Evolutionary conservation across 2,329 filamentous ascomycete species (phyloP), one percentile per base, ranked within the genome.

Genomic region (Trichophyton mentagrophytes): DNA sequence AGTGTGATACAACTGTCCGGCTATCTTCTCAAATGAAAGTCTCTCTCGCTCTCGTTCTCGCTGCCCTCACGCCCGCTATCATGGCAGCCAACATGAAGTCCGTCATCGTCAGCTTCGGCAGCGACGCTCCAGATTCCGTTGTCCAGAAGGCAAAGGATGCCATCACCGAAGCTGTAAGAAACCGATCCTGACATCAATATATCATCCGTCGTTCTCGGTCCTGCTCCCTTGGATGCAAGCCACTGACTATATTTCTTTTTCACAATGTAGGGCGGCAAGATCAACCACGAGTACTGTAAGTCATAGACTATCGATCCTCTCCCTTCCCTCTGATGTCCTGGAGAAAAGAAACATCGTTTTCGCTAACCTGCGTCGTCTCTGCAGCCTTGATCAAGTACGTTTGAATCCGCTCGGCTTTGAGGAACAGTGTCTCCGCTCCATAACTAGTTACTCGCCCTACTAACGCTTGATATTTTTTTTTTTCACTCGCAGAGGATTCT

Each of bases 231-330:
- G 7, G 9, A 11, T 20, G 8, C 27, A 58, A 49, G 17, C 8
- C 20, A 33, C 40, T 55, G 38, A 57, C 20, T 25, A 44, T 58
- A 47, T 15, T 59, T 53, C 36, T 57, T 53, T 46, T 25, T 38
- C 46, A 5, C 2, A 25, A 17, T 17, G 25, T 69, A 82, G 78
- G 80, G 88, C 57, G 89, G 89, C 44, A 74, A 82, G 57, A 89
- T 96, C 67, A 93, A 87, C 22, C 89, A 95, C 76, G 82, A 86
- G 69, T 93, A 89, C 73, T 84, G 86, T 90, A 80, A 71, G 85
- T 49, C 46, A 15, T 74, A 25, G 8, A 49, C 20, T 27, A 22
- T 15, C 46, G 25, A 22, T 38, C 33, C 33, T 38, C 33, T 38
- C 33, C 33, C 9, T 38, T 13, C 33, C 33, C 33, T 9, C 2